Evolutionary conservation across 352 stramenopile genomes (phyloP), one percentile per base, ranked within the genome.

Genomic region (Pythium dissotocum): DNA sequence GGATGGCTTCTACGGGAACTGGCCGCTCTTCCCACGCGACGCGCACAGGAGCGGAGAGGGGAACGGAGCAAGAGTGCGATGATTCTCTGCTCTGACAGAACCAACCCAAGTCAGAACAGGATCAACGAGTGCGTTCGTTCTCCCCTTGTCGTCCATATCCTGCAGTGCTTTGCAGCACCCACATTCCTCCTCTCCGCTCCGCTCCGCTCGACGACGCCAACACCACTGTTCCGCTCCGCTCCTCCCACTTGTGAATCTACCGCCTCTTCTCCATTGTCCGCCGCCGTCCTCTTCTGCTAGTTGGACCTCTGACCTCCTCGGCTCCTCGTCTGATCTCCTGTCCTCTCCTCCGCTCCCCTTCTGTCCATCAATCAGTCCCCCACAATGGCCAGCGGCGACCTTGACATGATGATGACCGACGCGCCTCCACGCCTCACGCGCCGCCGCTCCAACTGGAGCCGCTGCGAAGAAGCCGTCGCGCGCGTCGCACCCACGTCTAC

Each of bases 401-500:
- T 65, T 42, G 40, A 70, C 46, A 28, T 67, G 54, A n/a, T 67
- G 58, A 85, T 88, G 76, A 72, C 76, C 65, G 73, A 85, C 24
- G 72, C 82, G 56, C 76, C 84, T 14, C 79, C 73, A 48, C 55
- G 66, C 38, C 58, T 82, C 61, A 77, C 78, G 35, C 82, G 84
- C 48, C 77, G 76, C 46, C 79, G 79, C 26, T 88, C 63, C 58
- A 83, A 84, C 4, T 94, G 86, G 86, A 93, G 83, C 54, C 84
- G 85, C 48, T 94, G 84, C 66, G 82, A 93, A 61, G 83, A 94
- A 68, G 82, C 83, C n/a, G 81, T 94, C 40, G 83, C 85, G 21
- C 84, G 85, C 58, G 71, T 91, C 16, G 86, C 86, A 14, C 84
- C 82, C 9, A 92, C 86, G 32, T 76, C 77, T 54, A 94, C 86